phyloP scores from a whole-genome alignment of 495 filamentous ascomycete species.

The Podospora didyma region DNA sequence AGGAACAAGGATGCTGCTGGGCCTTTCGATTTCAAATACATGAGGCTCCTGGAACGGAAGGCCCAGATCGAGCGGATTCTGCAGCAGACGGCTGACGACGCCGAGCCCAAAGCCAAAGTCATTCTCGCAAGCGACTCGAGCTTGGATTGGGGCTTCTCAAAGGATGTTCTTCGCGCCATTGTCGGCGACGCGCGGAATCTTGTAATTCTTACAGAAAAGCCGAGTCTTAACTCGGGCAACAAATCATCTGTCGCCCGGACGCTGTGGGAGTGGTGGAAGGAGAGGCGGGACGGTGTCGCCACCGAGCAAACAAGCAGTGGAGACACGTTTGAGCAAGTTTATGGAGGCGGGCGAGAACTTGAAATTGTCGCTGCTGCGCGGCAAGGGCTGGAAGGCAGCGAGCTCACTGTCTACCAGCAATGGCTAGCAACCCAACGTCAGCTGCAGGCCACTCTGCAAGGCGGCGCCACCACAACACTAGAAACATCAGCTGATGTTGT shows the following conservation, averaged over 20 bases:
- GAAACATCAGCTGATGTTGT: slow-evolving; percentile 72
- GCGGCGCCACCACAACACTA: slow-evolving; percentile 57
- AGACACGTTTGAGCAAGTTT: slow-evolving; percentile 60
- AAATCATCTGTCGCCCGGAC: slow-evolving; percentile 50
- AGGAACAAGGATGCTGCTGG: slow-evolving; percentile 47
- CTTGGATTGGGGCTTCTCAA: slow-evolving; percentile 93
- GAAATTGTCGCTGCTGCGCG: slow-evolving; percentile 55
- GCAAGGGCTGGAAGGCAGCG: slow-evolving; percentile 64
- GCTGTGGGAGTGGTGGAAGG: slow-evolving; percentile 72
- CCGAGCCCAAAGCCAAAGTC: slow-evolving; percentile 55
- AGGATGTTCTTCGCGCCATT: slow-evolving; percentile 71
- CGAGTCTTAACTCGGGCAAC: slow-evolving; percentile 30
- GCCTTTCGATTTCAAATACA: slow-evolving; percentile 86
- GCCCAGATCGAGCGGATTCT: slow-evolving; percentile 67
- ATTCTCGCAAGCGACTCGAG: slow-evolving; percentile 89
- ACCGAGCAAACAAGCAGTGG: slow-evolving; percentile 54
- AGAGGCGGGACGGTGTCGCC: slow-evolving; percentile 59
- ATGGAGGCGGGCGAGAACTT: slow-evolving; percentile 59
- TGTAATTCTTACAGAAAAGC: slow-evolving; percentile 76
- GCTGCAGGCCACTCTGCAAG: slow-evolving; percentile 69
- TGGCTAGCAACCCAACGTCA: slow-evolving; percentile 80
- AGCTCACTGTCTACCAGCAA: slow-evolving; percentile 79
- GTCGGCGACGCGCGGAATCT: slow-evolving; percentile 74
- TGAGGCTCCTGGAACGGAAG: slow-evolving; percentile 74
- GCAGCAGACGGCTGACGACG: slow-evolving; percentile 29